Evolutionary conservation across 176 grass and related monocot species (phyloP).

Genomic region (Oryza glumipatula): DNA sequence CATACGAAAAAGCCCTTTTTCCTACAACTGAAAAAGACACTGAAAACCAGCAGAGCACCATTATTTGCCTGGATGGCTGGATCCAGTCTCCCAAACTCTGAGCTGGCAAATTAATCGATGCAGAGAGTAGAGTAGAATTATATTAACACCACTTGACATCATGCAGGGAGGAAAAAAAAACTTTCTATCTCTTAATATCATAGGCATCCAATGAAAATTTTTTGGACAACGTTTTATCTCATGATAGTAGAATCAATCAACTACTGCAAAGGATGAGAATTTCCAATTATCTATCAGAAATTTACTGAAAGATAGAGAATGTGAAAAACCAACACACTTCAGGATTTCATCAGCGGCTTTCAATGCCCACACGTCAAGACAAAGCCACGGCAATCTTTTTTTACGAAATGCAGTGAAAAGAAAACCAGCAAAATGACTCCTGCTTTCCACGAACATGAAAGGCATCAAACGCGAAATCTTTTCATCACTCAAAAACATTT

Average conservation of each 20-base stretch:
- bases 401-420: conserved; percentile 18
- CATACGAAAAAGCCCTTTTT: background rate
- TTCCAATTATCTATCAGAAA: background rate
- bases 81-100: background rate
- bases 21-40: background rate
- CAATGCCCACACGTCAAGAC: background rate
- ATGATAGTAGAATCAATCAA: background rate
- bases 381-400: background rate
- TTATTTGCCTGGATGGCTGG: background rate
- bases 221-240: conserved; percentile 1
- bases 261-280: conserved; percentile 5
- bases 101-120: background rate
- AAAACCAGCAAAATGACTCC: background rate
- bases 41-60: background rate
- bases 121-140: background rate
- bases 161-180: background rate
- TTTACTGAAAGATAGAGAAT: background rate
- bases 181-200: background rate
- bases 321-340: background rate
- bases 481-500: background rate
- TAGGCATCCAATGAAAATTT: background rate
- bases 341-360: background rate
- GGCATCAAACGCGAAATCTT: conserved; percentile 2
- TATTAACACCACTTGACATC: background rate
- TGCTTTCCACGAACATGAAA: background rate